Evolutionary conservation across 148 eudicot genomes (phyloP).

Genomic region (Heliosperma pusillum): DNA sequence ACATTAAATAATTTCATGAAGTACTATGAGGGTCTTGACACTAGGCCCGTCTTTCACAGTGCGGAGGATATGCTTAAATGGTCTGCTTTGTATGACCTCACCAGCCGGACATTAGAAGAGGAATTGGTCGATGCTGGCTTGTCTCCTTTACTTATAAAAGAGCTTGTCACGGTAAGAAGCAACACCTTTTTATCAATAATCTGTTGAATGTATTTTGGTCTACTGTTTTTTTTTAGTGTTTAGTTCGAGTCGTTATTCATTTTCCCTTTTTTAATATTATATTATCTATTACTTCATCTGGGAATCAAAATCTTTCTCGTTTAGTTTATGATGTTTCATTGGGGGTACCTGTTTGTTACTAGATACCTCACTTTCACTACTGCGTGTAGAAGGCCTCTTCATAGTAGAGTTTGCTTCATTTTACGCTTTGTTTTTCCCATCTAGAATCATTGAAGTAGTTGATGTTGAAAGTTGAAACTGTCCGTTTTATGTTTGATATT

Average conservation of each 20-base stretch:
- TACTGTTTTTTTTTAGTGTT: neutral
- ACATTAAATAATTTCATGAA: slow-evolving; percentile 56
- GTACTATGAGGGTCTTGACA: slow-evolving; percentile 52
- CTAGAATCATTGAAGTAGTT: neutral
- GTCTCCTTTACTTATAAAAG: slow-evolving; percentile 69
- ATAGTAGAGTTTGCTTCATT: neutral
- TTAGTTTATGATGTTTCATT: neutral
- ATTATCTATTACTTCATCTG: too few relatives aligned
- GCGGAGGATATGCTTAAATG: slow-evolving; percentile 90
- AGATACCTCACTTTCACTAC: neutral
- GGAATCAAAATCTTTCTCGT: neutral
- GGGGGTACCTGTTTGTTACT: neutral
- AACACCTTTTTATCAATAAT: neutral
- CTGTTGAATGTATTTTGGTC: neutral
- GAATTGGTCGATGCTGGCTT: slow-evolving; percentile 63
- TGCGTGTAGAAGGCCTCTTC: neutral
- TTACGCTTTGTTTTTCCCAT: neutral
- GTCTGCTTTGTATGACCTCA: slow-evolving; percentile 79
- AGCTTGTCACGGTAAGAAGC: slow-evolving; percentile 73
- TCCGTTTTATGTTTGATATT: neutral
- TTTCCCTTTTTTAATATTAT: neutral
- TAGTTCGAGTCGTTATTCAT: neutral
- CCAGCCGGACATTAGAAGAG: slow-evolving; percentile 56
- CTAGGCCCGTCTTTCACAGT: slow-evolving; percentile 69
- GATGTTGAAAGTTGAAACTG: slow-evolving; percentile 2